Conservation (phyloP, 305 asterid species). For the Galium porrigens region DNA sequence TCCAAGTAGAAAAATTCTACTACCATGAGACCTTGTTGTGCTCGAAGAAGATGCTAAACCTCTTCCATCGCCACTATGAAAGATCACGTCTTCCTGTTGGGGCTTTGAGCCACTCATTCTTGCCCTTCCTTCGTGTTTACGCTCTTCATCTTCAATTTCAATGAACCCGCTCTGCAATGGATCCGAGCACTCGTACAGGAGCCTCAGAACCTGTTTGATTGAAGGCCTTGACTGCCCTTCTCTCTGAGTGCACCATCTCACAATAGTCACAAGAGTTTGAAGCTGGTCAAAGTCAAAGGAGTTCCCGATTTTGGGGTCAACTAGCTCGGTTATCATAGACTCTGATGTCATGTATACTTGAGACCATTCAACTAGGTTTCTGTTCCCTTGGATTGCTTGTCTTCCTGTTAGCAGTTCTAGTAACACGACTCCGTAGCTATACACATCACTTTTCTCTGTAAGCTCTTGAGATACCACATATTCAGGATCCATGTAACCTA, state of each 20-base stretch:
- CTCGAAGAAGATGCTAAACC: conserved; percentile 79
- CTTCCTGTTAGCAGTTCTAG: conserved; percentile 62
- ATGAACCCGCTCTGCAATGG: conserved; percentile 60
- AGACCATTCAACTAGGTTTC: conserved; percentile 75
- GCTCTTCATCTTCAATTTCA: conserved; percentile 63
- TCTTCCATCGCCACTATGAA: conserved; percentile 51
- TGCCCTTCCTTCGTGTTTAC: conserved; percentile 36
- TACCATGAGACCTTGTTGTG: conserved; percentile 74
- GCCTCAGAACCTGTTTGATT: conserved; percentile 82
- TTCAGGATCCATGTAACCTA: conserved; percentile 94
- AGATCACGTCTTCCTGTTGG: conserved; percentile 23
- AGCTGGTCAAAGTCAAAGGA: conserved; percentile 67
- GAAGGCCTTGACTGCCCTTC: conserved; percentile 77
- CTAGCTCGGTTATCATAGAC: conserved; percentile 45
- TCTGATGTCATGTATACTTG: conserved; percentile 38
- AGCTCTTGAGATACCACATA: conserved; percentile 73
- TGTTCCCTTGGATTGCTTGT: conserved; percentile 76
- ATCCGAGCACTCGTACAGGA: conserved; percentile 60
- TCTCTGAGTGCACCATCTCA: conserved; percentile 71
- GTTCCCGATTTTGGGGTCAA: conserved; percentile 54
- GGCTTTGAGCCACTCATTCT: conserved; percentile 45
- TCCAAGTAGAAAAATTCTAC: conserved; percentile 72
- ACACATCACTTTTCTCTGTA: conserved; percentile 82
- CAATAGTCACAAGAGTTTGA: conserved; percentile 37
- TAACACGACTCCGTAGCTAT: conserved; percentile 75